These are phyloP conservation scores for Nissolia schottii DNA, from an alignment of 306 rosid genomes.

Conservation along the genomic window DNA sequence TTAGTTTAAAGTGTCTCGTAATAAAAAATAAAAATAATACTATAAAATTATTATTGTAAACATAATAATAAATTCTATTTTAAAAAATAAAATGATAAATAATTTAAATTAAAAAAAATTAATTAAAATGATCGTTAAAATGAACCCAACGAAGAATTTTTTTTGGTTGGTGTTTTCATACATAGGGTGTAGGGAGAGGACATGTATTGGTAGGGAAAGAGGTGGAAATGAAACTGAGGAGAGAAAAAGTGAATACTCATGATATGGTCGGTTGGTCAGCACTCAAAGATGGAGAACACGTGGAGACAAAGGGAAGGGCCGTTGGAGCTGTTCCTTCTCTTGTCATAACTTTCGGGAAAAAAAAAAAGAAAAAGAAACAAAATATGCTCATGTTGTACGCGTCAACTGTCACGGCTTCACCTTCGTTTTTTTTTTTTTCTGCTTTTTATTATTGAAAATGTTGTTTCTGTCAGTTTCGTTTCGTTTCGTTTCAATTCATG, in stretches of 20 bases:
- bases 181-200: neutral
- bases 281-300: slow-evolving; percentile 33
- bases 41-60: too few species aligned
- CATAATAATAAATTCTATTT: too few species aligned
- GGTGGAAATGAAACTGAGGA: neutral
- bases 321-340: neutral
- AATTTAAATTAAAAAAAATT: too few species aligned
- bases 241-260: neutral
- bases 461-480: slow-evolving; percentile 14
- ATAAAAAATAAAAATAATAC: too few species aligned
- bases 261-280: slow-evolving; percentile 45
- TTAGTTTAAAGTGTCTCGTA: too few species aligned
- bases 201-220: neutral
- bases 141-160: too few species aligned
- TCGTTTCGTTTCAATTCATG: too few species aligned
- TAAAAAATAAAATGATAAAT: too few species aligned
- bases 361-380: too few species aligned
- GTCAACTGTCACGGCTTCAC: slow-evolving; percentile 14
- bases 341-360: slow-evolving; percentile 27
- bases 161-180: too few species aligned
- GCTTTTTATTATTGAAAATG: neutral
- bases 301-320: slow-evolving; percentile 28
- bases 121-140: too few species aligned
- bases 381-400: slow-evolving; percentile 15
- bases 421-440: neutral